Base-by-base conservation (phyloP, 2,329 filamentous ascomycete genomes). In the Scleromitrula shiraiana region DNA sequence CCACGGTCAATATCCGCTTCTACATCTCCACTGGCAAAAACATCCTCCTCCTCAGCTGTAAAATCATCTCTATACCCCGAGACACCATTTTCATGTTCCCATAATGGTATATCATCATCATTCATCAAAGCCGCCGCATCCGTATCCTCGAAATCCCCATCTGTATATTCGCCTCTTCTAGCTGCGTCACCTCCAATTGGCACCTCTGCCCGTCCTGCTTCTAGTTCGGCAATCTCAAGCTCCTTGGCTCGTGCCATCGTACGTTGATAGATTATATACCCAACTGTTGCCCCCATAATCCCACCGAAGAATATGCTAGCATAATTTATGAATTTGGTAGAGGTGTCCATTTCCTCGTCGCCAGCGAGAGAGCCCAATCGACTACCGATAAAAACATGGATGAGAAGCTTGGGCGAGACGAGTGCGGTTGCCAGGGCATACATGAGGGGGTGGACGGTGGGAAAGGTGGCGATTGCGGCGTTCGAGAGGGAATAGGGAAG, bases 401-500 rank as follows among this genome's bases (percentile, higher is more conserved):
- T 82, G 50, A 97, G 73, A 15, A 98, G 73, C 62, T 97, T 98
- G 6, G 93, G 93, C 12, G 75, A 79, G 43, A 89, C 82, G 14
- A 91, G 70, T 2, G 87, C 83, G 0, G 91, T 97, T 5, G 93
- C 91, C 38, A 89, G 65, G 26, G 82, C 83, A 68, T 94, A 97
- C 39, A 78, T 78, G 51, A 76, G 65, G 33, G 86, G 85, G 20
- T 82, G 77, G 27, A 98, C 87, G 26, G 85, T 95, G 2, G 90
- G 90, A 53, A 98, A 90, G 1, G 93, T 97, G 24, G 88, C 88
- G 47, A 98, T 79, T 52, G 95, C 95, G 42, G 89, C 93, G 64
- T 98, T 98, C 63, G 86, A 90, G 57, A 97, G 72, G 44, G 86
- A 93, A 65, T 95, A 98, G 12, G 93, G 93, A 51, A 98, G 65